Base-by-base conservation (phyloP, 2,329 filamentous ascomycete species). In the Dactylellina cionopaga region DNA sequence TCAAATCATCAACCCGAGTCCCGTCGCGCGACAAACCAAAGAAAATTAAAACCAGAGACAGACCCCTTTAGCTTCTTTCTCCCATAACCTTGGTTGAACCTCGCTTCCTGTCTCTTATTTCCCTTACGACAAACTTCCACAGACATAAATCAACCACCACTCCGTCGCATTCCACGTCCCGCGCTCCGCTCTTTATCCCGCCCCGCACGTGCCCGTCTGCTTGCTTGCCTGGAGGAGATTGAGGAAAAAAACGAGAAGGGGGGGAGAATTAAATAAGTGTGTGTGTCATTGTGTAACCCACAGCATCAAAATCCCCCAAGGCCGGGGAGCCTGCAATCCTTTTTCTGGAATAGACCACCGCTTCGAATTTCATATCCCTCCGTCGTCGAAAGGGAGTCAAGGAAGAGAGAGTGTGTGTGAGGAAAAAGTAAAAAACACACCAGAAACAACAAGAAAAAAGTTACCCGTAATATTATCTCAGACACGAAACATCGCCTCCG, bases 231-330 rank as follows among this genome's bases (percentile, higher is more conserved):
- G 22, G 35, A 19, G 25, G 52, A 35, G 51, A 25, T 35, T 24
- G 49, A 27, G 29, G 39, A 49, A 31, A 2, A 33, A 35, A 33
- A 25, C n/a, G n/a, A n/a, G n/a, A 56, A 29, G 31, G 41, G 44
- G 31, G 47, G 44, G 5, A 41, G 47, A 55, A 39, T 22, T 27
- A 56, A 44, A 51, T 33, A 27, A 51, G 39, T 49, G 47, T 49
- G 65, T 70, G 65, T 70, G 65, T 62, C 65, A 70, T 70, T 70
- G 65, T 70, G 65, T 70, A 70, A 70, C 65, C 19, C 4, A 11
- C 13, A 31, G 7, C 41, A 46, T 3, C 25, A 31, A 33, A 51
- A 51, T 33, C 49, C 22, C 49, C 39, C n/a, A n/a, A n/a, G 31
- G 29, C 55, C 55, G 55, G 55, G n/a, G n/a, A n/a, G n/a, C n/a